Evolutionary conservation across 805 yeast genomes (phyloP).

Genomic region (Zygotorulaspora florentina): DNA sequence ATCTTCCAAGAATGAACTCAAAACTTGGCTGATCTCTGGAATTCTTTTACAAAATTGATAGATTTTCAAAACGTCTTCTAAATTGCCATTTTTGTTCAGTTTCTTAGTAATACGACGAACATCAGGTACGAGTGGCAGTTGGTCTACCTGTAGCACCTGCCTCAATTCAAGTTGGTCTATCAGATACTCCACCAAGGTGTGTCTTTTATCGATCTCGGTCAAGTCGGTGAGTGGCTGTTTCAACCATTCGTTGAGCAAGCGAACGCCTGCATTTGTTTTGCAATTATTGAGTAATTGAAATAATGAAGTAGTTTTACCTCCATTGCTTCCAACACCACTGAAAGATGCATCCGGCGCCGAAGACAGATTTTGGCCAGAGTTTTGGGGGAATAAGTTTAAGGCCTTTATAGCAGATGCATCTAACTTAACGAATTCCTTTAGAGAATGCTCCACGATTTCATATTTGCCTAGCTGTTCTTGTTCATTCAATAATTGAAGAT

Average conservation of each 20-base stretch:
- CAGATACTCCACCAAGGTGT: slow-evolving; percentile 66
- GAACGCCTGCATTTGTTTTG: slow-evolving; percentile 82
- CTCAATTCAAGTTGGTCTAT: slow-evolving; percentile 67
- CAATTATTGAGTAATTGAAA: slow-evolving; percentile 85
- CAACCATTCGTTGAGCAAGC: slow-evolving; percentile 88
- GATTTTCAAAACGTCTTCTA: slow-evolving; percentile 86
- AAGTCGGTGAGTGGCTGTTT: slow-evolving; percentile 85
- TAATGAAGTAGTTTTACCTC: slow-evolving; percentile 51
- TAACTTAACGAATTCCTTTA: slow-evolving; percentile 79
- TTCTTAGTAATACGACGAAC: slow-evolving; percentile 70
- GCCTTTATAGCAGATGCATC: slow-evolving; percentile 90
- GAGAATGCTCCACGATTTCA: slow-evolving; percentile 59
- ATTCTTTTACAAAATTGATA: slow-evolving; percentile 72
- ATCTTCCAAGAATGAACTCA: slow-evolving; percentile 43
- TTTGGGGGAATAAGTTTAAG: slow-evolving; percentile 70
- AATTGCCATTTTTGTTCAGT: slow-evolving; percentile 51
- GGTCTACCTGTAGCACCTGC: slow-evolving; percentile 59
- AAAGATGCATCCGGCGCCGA: slow-evolving; percentile 12
- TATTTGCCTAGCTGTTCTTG: slow-evolving; percentile 52
- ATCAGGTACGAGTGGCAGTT: slow-evolving; percentile 76
- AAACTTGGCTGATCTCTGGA: slow-evolving; percentile 59
- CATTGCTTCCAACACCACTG: slow-evolving; percentile 17
- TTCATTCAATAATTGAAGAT: slow-evolving; percentile 60
- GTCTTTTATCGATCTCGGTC: slow-evolving; percentile 60
- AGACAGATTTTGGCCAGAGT: slow-evolving; percentile 20